A percentile compares a stretch with the other conserved stretches of the same genome.
These are phyloP conservation scores for Ustilago crameri DNA, from an alignment of 1,284 basidiomycete species.

Conservation along the genomic window DNA sequence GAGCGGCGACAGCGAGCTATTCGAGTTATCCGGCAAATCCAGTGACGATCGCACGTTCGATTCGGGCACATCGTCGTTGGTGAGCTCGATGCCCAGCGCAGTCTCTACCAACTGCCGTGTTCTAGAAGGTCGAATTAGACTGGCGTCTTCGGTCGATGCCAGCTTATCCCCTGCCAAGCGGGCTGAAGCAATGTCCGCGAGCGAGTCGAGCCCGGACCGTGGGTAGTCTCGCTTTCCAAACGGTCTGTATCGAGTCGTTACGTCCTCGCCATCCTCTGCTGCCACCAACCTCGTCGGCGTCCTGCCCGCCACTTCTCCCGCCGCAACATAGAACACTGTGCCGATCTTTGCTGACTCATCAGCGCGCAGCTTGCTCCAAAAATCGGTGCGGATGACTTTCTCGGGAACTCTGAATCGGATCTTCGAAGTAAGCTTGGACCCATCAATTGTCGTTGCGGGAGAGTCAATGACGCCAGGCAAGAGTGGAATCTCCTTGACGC, in stretches of 20 bases:
- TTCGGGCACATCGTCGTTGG: conserved; percentile 45
- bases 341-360: conserved; percentile 41
- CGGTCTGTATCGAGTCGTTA: conserved; percentile 27
- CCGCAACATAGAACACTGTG: conserved; percentile 44
- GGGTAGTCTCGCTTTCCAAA: conserved; percentile 41
- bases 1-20: conserved; percentile 17
- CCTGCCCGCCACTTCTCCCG: conserved; percentile 19
- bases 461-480: conserved; percentile 39
- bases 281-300: conserved; percentile 20
- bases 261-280: conserved; percentile 13
- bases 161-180: conserved; percentile 20
- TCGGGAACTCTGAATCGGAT: conserved; percentile 94
- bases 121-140: conserved; percentile 24
- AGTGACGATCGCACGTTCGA: conserved; percentile 34
- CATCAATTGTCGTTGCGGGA: conserved; percentile 33
- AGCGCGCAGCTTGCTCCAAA: conserved; percentile 75
- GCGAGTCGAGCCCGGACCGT: conserved; percentile 33
- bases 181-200: conserved; percentile 42
- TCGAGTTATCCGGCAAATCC: conserved; percentile 4
- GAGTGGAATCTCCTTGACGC: conserved; percentile 69
- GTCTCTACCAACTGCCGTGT: conserved; percentile 40
- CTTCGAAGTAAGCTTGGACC: conserved; percentile 69
- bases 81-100: conserved; percentile 35
- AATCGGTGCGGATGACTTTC: conserved; percentile 88
- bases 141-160: conserved; percentile 3